Percentiles rank a stretch among this genome's conserved stretches.
These are phyloP conservation scores for Xylaria sp. DNA, from an alignment of 2,329 filamentous ascomycete species.

Conservation along the genomic window DNA sequence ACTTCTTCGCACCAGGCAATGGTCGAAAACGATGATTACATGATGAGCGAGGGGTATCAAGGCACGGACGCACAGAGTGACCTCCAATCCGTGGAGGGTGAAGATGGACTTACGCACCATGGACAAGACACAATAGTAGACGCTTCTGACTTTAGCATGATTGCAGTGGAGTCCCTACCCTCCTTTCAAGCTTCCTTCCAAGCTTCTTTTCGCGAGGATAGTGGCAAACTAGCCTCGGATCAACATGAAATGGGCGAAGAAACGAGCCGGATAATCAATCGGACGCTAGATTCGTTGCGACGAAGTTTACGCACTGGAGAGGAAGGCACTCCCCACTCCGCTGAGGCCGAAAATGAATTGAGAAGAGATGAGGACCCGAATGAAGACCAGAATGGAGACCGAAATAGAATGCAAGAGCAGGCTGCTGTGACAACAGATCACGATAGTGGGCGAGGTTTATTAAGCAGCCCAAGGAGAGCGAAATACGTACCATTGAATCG, in stretches of 20 bases:
- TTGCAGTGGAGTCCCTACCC: conserved; percentile 65
- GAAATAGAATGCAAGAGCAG: conserved; percentile 15
- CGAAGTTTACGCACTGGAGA: conserved; percentile 48
- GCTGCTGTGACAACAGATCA: conserved; percentile 27
- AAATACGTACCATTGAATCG: conserved; percentile 51
- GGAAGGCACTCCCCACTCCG: conserved; percentile 27
- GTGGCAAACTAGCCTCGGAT: conserved; percentile 51
- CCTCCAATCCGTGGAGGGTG: conserved; percentile 42
- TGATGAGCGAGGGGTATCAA: conserved; percentile 42
- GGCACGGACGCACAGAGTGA: conserved; percentile 48
- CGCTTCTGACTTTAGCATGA: conserved; percentile 68
- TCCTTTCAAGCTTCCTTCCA: conserved; percentile 56
- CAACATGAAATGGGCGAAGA: conserved; percentile 64
- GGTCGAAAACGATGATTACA: conserved; percentile 37
- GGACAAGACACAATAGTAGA: conserved; percentile 58
- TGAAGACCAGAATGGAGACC: conserved; percentile 32
- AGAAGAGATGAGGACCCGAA: conserved; percentile 32
- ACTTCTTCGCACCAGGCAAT: conserved; percentile 37
- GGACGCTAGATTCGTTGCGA: conserved; percentile 63
- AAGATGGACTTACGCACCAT: conserved; percentile 39
- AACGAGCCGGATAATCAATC: conserved; percentile 67
- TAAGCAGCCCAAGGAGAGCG: conserved; percentile 52
- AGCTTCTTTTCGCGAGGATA: conserved; percentile 55
- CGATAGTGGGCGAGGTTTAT: conserved; percentile 36
- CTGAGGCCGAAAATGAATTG: conserved; percentile 37